Percentiles rank a stretch among this genome's conserved stretches.
Evolutionary conservation across 257 asterid species (phyloP).

Genomic region (Gardenia jasminoides): DNA sequence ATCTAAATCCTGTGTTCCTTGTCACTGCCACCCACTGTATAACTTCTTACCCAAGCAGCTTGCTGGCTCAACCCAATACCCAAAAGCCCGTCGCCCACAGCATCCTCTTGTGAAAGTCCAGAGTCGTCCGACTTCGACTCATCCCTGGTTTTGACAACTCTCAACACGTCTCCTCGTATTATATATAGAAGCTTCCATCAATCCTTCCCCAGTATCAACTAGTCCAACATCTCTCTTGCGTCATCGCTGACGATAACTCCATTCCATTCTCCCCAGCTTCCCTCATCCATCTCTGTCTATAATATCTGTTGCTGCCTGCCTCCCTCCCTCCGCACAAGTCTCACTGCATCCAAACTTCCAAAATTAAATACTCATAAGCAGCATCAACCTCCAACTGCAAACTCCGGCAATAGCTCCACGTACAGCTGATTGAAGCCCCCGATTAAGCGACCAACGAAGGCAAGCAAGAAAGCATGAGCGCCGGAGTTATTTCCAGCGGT

Average conservation of each 20-base stretch:
- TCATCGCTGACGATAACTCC: neutral
- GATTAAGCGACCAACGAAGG: no score
- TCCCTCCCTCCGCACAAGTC: no score
- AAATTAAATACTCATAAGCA: no score
- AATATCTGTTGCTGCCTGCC: no score
- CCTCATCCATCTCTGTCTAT: neutral
- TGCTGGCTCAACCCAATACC: no score
- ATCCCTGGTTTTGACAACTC: no score
- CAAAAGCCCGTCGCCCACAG: no score
- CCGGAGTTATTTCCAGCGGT: constrained; percentile 8
- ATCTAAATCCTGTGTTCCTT: neutral
- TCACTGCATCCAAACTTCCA: no score
- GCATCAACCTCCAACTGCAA: neutral
- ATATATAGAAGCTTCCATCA: neutral
- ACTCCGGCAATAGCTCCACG: no score
- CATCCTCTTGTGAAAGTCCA: neutral
- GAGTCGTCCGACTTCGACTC: neutral
- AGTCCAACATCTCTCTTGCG: neutral
- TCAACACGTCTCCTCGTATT: neutral
- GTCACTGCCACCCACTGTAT: neutral
- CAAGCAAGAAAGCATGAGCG: neutral
- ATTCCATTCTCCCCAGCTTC: no score
- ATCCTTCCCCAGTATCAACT: neutral
- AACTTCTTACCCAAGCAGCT: no score
- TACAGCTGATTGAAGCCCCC: no score